phyloP scores from a whole-genome alignment of 192 early-diverging fungal species.

The Gonapodya sp. region DNA sequence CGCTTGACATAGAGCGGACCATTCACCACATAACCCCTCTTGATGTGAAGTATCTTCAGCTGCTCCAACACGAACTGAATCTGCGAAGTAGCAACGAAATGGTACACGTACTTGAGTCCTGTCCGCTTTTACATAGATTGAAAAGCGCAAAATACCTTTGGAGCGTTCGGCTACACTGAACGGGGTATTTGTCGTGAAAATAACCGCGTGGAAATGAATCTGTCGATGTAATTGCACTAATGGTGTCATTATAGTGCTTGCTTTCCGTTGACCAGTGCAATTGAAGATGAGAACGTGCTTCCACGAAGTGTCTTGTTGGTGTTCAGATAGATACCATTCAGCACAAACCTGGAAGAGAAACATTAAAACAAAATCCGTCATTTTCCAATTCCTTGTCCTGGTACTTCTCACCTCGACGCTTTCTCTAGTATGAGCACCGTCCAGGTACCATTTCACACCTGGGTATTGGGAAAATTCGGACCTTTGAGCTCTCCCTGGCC shows the following conservation, averaged over 20 bases:
- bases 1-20: background rate
- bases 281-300: conserved; percentile 71
- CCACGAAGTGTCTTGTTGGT: background rate
- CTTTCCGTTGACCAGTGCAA: conserved; percentile 67
- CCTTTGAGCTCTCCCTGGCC: conserved; percentile 88
- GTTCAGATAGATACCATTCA: background rate
- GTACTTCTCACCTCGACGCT: conserved; percentile 46
- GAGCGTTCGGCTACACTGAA: conserved; percentile 13
- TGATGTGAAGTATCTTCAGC: conserved; percentile 49
- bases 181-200: conserved; percentile 72
- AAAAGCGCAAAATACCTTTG: background rate
- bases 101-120: too few relatives aligned
- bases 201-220: conserved; percentile 46
- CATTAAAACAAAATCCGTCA: background rate
- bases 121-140: too few relatives aligned
- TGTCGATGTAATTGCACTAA: conserved; percentile 33
- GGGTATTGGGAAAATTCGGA: conserved; percentile 33
- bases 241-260: conserved; percentile 49
- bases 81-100: conserved; percentile 1
- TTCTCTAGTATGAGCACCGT: conserved; percentile 93
- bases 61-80: conserved; percentile 27
- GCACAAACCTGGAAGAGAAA: background rate
- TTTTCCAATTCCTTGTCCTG: background rate
- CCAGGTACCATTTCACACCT: conserved; percentile 63
- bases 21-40: conserved; percentile 39